phyloP scores from a whole-genome alignment of 345 rosid species.

The Eucalyptus tenuipes region DNA sequence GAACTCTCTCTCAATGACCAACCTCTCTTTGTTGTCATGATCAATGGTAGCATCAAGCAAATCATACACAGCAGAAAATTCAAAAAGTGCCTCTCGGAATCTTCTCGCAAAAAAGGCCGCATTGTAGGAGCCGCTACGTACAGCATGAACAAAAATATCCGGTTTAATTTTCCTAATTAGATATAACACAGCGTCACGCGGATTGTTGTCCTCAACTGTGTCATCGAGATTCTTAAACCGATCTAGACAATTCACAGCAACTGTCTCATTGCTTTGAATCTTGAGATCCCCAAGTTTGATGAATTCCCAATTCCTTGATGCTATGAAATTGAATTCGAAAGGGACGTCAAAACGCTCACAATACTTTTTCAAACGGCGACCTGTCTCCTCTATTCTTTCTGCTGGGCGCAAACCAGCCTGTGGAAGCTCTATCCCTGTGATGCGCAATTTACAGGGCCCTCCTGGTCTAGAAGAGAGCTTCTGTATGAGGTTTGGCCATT shows the following conservation, averaged over 20 bases:
- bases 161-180: constrained; percentile 63
- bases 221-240: constrained; percentile 61
- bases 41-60: constrained; percentile 37
- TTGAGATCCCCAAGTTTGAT: constrained; percentile 55
- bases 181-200: constrained; percentile 40
- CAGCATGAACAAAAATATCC: constrained; percentile 31
- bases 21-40: constrained; percentile 37
- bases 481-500: constrained; percentile 80
- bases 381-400: constrained; percentile 67
- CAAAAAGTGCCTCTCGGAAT: constrained; percentile 73
- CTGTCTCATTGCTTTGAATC: constrained; percentile 39
- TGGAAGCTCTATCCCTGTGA: constrained; percentile 83
- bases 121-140: constrained; percentile 50
- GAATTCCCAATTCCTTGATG: constrained; percentile 63
- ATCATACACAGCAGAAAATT: constrained; percentile 56
- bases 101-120: constrained; percentile 68
- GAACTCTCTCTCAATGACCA: constrained; percentile 45
- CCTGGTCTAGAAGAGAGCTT: constrained; percentile 17
- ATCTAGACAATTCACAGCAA: constrained; percentile 43
- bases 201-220: constrained; percentile 47
- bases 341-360: constrained; percentile 65
- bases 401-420: constrained; percentile 61
- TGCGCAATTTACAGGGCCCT: constrained; percentile 61
- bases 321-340: constrained; percentile 56
- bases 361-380: constrained; percentile 49